These are phyloP conservation scores for Aegilops speltoides DNA, from an alignment of 176 grass and related monocot species.

Conservation along the genomic window DNA sequence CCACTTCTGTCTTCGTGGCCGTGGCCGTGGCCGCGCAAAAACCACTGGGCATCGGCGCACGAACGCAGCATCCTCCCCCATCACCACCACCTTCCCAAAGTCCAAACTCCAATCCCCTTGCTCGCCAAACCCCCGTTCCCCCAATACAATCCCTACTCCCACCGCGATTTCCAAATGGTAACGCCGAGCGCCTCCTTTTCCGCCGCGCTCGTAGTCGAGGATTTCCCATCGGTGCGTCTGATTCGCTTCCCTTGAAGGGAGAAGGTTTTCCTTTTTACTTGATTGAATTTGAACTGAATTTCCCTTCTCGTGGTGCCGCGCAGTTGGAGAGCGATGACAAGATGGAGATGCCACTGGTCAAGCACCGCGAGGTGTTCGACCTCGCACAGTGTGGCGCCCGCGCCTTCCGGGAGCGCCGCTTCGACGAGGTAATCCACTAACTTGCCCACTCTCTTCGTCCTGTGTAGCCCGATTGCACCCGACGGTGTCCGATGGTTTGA, in stretches of 20 bases:
- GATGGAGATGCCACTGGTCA: slow-evolving; percentile 60
- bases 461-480: not conserved
- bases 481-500: not conserved
- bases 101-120: not conserved
- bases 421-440: slow-evolving; percentile 68
- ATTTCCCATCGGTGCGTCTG: slow-evolving; percentile 61
- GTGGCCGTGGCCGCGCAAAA: slow-evolving; percentile 53
- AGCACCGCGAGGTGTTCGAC: slow-evolving; percentile 61
- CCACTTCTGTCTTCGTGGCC: no score
- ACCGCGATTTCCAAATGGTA: slow-evolving; percentile 15
- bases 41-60: slow-evolving; percentile 40
- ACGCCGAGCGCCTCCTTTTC: slow-evolving; percentile 40
- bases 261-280: not conserved
- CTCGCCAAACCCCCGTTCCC: not conserved
- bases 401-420: slow-evolving; percentile 57
- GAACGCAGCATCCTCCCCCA: slow-evolving; percentile 37
- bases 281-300: slow-evolving; percentile 8
- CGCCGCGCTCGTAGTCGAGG: slow-evolving; percentile 55
- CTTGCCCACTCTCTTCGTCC: not conserved
- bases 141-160: not conserved
- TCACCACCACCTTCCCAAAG: slow-evolving; percentile 1
- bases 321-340: slow-evolving; percentile 74
- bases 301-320: slow-evolving; percentile 10
- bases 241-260: not conserved
- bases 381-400: slow-evolving; percentile 52